Conservation (phyloP, 768 basidiomycete genomes). For the Leucosporidium scottii region DNA sequence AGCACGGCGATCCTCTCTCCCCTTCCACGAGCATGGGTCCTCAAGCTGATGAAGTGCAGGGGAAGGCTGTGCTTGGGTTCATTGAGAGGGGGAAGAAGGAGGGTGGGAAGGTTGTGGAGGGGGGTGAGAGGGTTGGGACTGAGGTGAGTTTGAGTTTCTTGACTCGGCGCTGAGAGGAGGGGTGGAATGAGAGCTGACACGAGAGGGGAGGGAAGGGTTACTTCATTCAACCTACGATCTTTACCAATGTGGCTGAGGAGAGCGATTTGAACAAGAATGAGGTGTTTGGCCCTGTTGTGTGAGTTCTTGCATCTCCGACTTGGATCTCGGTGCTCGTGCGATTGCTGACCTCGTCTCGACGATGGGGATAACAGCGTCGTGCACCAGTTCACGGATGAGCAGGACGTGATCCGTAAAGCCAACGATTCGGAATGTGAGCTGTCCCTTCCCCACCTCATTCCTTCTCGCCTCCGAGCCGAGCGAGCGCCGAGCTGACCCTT, state of each 20-base stretch:
- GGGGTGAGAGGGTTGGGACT: slow-evolving; percentile 49
- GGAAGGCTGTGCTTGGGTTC: slow-evolving; percentile 56
- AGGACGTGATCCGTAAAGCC: too few relatives aligned
- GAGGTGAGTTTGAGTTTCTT: too few relatives aligned
- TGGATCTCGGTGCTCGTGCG: too few relatives aligned
- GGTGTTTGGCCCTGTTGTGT: slow-evolving; percentile 45
- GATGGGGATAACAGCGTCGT: too few relatives aligned
- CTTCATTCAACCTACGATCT: slow-evolving; percentile 69
- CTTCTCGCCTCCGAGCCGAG: too few relatives aligned
- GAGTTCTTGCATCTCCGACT: too few relatives aligned
- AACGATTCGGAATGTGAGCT: too few relatives aligned
- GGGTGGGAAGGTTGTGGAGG: slow-evolving; percentile 50
- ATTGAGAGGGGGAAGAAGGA: slow-evolving; percentile 59
- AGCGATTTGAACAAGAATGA: slow-evolving; percentile 60
- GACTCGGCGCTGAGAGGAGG: slow-evolving; percentile 40
- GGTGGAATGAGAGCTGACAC: slow-evolving; percentile 17
- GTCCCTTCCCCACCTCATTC: too few relatives aligned
- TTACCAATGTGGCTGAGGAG: slow-evolving; percentile 56
- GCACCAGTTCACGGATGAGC: too few relatives aligned
- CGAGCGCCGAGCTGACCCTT: too few relatives aligned
- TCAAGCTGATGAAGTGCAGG: slow-evolving; percentile 56
- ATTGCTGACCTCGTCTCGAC: too few relatives aligned
- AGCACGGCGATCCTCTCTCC: slow-evolving; percentile 36
- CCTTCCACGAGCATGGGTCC: slow-evolving; percentile 42
- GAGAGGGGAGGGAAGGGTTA: slow-evolving; percentile 46